Conservation (phyloP, 192 early-diverging fungal species). For the Haplosporangium gracile region DNA sequence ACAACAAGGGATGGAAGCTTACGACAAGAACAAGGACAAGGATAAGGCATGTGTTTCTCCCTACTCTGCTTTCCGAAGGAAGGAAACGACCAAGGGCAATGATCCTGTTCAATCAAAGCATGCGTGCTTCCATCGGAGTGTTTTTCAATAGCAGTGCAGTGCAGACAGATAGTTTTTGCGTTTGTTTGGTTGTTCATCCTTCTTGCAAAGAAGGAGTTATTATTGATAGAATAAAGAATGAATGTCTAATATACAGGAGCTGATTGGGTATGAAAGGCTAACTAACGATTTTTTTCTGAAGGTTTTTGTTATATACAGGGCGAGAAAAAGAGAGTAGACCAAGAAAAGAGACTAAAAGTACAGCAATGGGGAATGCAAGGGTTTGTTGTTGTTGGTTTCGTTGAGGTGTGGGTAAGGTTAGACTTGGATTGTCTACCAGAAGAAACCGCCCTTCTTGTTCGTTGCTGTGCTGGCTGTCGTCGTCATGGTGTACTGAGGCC, state of each 20-base stretch:
- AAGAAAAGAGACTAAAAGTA: constrained; percentile 16
- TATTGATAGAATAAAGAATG: neutral
- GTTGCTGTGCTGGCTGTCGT: constrained; percentile 27
- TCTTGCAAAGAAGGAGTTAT: neutral
- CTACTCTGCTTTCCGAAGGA: too few relatives aligned
- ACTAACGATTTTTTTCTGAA: neutral
- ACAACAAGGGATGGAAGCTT: too few relatives aligned
- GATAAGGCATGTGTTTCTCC: neutral
- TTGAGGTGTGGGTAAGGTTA: constrained; percentile 2
- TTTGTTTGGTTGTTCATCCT: neutral
- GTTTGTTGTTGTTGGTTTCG: neutral
- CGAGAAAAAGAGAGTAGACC: neutral
- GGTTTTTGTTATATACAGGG: constrained; percentile 21
- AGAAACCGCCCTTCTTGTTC: constrained; percentile 43
- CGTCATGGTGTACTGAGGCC: constrained; percentile 48
- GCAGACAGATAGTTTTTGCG: neutral
- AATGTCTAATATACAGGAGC: neutral
- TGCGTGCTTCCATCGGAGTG: too few relatives aligned
- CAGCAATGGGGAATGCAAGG: constrained; percentile 7
- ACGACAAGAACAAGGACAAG: neutral
- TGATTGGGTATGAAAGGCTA: neutral
- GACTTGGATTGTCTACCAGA: constrained; percentile 30
- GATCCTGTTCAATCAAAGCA: too few relatives aligned
- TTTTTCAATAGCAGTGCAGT: neutral
- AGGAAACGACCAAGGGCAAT: too few relatives aligned